These are phyloP conservation scores for Dacryopinax primogenitus DNA, from an alignment of 768 basidiomycete species.

Conservation along the genomic window DNA sequence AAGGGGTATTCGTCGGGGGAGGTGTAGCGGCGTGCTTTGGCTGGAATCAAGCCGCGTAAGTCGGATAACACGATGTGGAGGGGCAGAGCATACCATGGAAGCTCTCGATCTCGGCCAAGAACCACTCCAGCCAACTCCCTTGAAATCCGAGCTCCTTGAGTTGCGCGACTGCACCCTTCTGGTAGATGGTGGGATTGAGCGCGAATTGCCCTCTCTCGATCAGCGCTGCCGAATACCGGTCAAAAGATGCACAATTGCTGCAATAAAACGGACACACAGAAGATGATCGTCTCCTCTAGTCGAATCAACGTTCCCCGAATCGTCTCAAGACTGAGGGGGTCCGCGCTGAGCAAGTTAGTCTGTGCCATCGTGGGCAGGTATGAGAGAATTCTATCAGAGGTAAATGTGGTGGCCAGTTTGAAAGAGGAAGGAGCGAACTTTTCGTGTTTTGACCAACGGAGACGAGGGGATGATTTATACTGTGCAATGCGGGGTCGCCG, in stretches of 20 bases:
- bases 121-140: slow-evolving; percentile 96
- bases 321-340: slow-evolving; percentile 75
- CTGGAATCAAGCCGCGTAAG: slow-evolving; percentile 31
- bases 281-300: slow-evolving; percentile 98
- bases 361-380: slow-evolving; percentile 21
- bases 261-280: slow-evolving; percentile 31
- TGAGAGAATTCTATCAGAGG: background rate
- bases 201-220: slow-evolving; percentile 98
- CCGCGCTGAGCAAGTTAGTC: slow-evolving; percentile 55
- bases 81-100: slow-evolving; percentile 69
- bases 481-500: no score
- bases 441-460: no score
- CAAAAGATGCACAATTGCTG: background rate
- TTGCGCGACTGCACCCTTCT: slow-evolving; percentile 64
- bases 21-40: slow-evolving; percentile 88
- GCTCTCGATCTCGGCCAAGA: slow-evolving; percentile 83
- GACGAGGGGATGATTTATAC: no score
- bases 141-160: slow-evolving; percentile 57
- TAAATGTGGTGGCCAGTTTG: no score
- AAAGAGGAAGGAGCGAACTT: no score
- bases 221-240: slow-evolving; percentile 35
- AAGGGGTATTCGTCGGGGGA: slow-evolving; percentile 99
- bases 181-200: slow-evolving; percentile 81
- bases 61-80: background rate
- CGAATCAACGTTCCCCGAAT: slow-evolving; percentile 79